These are phyloP conservation scores for Tetracentron sinense DNA, from an alignment of 164 flowering plant species.

Conservation along the genomic window DNA sequence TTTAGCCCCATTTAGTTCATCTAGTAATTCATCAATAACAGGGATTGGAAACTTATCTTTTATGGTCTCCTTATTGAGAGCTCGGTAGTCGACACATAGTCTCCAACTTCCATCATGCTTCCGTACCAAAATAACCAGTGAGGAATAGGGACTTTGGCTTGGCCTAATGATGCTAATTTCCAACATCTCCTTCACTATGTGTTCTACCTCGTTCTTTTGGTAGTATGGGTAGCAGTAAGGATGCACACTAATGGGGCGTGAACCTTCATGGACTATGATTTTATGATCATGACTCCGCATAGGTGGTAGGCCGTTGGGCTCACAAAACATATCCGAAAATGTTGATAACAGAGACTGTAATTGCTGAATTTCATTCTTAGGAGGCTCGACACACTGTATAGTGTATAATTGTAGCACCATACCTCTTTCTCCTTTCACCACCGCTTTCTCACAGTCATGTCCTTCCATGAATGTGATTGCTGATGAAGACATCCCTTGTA, in stretches of 20 bases:
- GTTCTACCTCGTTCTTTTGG: no score
- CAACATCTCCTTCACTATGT: background rate
- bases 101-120: no score
- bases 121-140: no score
- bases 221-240: background rate
- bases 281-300: background rate
- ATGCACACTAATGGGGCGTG: background rate
- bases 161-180: background rate
- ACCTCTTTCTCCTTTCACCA: background rate
- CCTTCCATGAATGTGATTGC: no score
- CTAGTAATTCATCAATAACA: no score
- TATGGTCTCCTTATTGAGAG: no score
- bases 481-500: no score
- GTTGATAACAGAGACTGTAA: background rate
- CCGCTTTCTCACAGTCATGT: no score
- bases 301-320: background rate
- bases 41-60: no score
- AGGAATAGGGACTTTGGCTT: no score
- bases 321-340: background rate
- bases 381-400: background rate
- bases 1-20: no score
- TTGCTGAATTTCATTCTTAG: background rate
- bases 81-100: no score
- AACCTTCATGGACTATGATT: background rate
- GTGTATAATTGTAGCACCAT: background rate